Base-by-base conservation (phyloP, 164 flowering plant species). In the Aristolochia californica region DNA sequence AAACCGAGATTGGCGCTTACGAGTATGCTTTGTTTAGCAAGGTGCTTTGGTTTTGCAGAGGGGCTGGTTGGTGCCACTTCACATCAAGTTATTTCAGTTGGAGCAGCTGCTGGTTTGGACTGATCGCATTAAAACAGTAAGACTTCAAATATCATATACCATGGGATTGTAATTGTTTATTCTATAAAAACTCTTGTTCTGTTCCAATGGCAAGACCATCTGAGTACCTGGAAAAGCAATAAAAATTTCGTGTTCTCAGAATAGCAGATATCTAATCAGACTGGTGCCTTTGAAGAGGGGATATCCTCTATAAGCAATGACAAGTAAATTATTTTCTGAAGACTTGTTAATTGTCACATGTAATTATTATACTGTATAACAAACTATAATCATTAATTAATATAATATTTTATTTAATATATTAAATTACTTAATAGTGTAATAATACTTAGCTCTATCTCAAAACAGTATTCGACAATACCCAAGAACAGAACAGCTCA, bases 1-100 rank as follows among this genome's bases (percentile, higher is more conserved):
- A 78, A 74, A 67, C 76, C 12, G 76, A 79, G 26, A 75, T 66
- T 63, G 66, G 5, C 52, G 81, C 56, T 21, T 91, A 84, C 38
- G 98, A 88, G 74, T 76, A 69, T 63, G 18, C 65, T 21, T 47
- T 66, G 22, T 66, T 91, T 60, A 83, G 82, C 38, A 85, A 87
- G 67, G 58, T 87, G n/a, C 18, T 18, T 5, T 30, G 40, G 17
- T 62, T 43, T 34, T 58, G 74, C 75, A 81, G 87, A 82, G 67
- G 87, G 82, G 20, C 13, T 77, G 27, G 49, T 66, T 59, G 43
- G 71, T 59, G 80, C 85, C 22, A 78, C 80, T 58, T 75, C 77
- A 0, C 65, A 78, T 68, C 94, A 94, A 9, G 26, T 74, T 59
- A 51, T 74, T 49, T 75, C 96, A 0, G 56, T 70, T 48, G 84